These are phyloP conservation scores for Echria macrotheca DNA, from an alignment of 495 filamentous ascomycete species.

Conservation along the genomic window DNA sequence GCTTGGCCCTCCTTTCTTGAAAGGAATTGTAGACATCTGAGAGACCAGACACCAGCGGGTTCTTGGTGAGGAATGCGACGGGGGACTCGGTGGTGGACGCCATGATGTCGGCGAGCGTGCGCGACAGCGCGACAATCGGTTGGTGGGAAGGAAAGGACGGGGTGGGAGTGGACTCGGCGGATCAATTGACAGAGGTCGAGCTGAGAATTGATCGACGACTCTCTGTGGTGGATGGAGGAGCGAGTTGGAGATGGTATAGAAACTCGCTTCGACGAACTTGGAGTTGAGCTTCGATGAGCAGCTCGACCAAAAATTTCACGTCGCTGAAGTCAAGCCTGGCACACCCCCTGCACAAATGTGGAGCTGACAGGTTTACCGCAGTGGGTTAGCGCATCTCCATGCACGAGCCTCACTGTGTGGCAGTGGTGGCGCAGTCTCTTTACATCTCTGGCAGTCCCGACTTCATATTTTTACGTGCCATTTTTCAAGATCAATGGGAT, in stretches of 20 bases:
- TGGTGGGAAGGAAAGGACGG: neutral
- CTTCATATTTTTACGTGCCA: too few relatives aligned
- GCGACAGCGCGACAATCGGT: slow-evolving; percentile 14
- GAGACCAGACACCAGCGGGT: slow-evolving; percentile 61
- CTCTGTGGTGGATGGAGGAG: too few relatives aligned
- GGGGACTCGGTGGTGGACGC: slow-evolving; percentile 47
- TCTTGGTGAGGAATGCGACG: slow-evolving; percentile 63
- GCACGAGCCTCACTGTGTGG: too few relatives aligned
- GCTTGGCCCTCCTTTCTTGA: slow-evolving; percentile 72
- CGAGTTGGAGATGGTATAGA: too few relatives aligned
- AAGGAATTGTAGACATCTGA: slow-evolving; percentile 78
- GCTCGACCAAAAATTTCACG: slow-evolving; percentile 29
- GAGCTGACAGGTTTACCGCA: neutral
- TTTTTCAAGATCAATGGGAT: too few relatives aligned
- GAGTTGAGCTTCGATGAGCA: slow-evolving; percentile 5
- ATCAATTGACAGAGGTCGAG: too few relatives aligned
- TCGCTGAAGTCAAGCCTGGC: slow-evolving; percentile 10
- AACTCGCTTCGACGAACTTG: too few relatives aligned
- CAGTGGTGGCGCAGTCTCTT: too few relatives aligned
- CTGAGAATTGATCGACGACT: too few relatives aligned
- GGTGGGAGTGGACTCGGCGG: too few relatives aligned
- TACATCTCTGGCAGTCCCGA: too few relatives aligned
- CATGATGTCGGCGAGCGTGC: slow-evolving; percentile 31
- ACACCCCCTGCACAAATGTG: neutral
- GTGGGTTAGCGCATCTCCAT: too few relatives aligned